Percentiles rank a stretch among this genome's conserved stretches.
Evolutionary conservation across 441 rosid genomes (phyloP).

Genomic region (Sinapis alba): DNA sequence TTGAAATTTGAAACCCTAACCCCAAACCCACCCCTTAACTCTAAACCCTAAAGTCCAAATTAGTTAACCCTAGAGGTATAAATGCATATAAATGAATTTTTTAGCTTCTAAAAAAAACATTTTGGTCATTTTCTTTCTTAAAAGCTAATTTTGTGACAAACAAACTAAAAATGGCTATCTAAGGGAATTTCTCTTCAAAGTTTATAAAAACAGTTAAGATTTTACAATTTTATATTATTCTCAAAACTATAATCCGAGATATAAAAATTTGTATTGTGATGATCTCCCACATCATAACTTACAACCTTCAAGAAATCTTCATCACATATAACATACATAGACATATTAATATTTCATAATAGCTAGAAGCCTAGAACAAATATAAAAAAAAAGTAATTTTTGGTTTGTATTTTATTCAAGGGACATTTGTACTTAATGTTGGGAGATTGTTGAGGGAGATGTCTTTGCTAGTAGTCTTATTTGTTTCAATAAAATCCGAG

Average conservation of each 20-base stretch:
- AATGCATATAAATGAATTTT: too few species aligned
- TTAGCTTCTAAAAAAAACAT: too few species aligned
- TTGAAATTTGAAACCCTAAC: too few species aligned
- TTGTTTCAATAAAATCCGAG: constrained; percentile 23
- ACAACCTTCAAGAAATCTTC: constrained; percentile 8
- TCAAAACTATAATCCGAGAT: background rate
- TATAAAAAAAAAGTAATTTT: background rate
- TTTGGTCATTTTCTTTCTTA: too few species aligned
- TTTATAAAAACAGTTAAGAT: background rate
- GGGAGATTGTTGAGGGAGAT: constrained; percentile 13
- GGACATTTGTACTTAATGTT: constrained; percentile 21
- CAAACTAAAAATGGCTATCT: too few species aligned
- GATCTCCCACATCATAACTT: constrained; percentile 2
- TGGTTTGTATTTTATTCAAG: constrained; percentile 19
- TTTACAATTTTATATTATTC: background rate
- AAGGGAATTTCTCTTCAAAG: too few species aligned
- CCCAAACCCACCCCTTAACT: too few species aligned
- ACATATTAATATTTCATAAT: background rate
- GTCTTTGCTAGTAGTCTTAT: constrained; percentile 36
- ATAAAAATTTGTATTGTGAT: background rate
- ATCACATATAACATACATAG: background rate
- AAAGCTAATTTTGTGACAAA: too few species aligned
- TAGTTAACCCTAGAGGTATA: too few species aligned
- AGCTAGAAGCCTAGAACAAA: background rate
- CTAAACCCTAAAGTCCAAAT: too few species aligned